Percentiles rank a stretch among this genome's conserved stretches.
These are phyloP conservation scores for Tylopilus intermedius DNA, from an alignment of 768 basidiomycete species.

Conservation along the genomic window DNA sequence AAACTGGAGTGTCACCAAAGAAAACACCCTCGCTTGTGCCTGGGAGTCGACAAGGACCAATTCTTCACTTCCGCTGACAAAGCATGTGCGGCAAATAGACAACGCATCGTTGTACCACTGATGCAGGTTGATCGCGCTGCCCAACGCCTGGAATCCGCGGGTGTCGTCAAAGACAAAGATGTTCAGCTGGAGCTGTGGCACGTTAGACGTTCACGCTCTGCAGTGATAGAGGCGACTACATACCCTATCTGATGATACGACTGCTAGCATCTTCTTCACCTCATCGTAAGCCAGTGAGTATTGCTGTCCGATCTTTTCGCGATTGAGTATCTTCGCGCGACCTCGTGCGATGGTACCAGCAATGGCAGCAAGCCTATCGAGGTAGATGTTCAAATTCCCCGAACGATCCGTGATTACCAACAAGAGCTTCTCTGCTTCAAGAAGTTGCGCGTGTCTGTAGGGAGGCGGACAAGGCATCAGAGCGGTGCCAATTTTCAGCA, in stretches of 20 bases:
- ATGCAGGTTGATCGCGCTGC: slow-evolving; percentile 37
- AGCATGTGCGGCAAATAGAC: slow-evolving; percentile 35
- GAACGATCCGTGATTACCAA: slow-evolving; percentile 36
- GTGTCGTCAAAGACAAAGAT: slow-evolving; percentile 46
- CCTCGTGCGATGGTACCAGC: slow-evolving; percentile 27
- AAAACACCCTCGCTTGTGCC: slow-evolving; percentile 46
- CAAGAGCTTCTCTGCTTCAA: slow-evolving; percentile 38
- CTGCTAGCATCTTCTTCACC: slow-evolving; percentile 41
- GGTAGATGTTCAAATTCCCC: slow-evolving; percentile 35
- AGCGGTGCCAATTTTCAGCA: no score
- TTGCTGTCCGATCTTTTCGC: slow-evolving; percentile 43
- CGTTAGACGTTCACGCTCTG: neutral
- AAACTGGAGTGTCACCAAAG: slow-evolving; percentile 44
- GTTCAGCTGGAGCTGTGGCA: slow-evolving; percentile 28
- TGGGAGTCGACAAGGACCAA: slow-evolving; percentile 44
- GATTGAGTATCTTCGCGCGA: slow-evolving; percentile 32
- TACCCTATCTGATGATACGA: slow-evolving; percentile 43
- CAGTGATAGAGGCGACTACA: neutral
- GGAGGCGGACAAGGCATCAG: neutral
- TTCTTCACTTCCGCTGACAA: slow-evolving; percentile 50
- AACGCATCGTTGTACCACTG: slow-evolving; percentile 38
- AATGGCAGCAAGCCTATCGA: slow-evolving; percentile 33
- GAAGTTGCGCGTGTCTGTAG: slow-evolving; percentile 36
- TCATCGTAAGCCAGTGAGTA: slow-evolving; percentile 51
- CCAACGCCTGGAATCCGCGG: slow-evolving; percentile 38